Conservation (phyloP, 1,139 yeast genomes). For the Taphrina flavorubra region DNA sequence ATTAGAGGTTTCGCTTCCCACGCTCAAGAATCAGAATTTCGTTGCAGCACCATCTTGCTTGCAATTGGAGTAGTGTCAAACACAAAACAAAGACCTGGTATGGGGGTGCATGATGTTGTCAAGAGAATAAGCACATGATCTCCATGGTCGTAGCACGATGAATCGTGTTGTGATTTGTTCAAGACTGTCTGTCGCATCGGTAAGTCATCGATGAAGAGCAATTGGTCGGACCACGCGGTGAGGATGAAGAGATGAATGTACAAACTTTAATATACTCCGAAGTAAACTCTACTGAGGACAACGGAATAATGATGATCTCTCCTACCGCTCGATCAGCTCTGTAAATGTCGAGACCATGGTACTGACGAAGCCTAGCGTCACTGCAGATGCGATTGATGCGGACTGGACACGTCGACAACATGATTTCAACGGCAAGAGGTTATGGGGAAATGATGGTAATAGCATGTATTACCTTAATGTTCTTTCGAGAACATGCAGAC, state of each 20-base stretch:
- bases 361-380: too few relatives aligned
- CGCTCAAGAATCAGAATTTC: background rate
- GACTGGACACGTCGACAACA: background rate
- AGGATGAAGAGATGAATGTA: constrained; percentile 14
- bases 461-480: constrained; percentile 34
- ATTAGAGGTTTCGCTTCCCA: background rate
- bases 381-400: too few relatives aligned
- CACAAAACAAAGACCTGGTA: too few relatives aligned
- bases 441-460: constrained; percentile 25
- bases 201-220: background rate
- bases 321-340: background rate
- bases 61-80: too few relatives aligned
- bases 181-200: background rate
- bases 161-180: background rate
- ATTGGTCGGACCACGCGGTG: background rate
- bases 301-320: background rate
- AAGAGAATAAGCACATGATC: background rate
- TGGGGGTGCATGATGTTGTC: too few relatives aligned
- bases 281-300: constrained; percentile 14
- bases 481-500: constrained; percentile 28
- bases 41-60: too few relatives aligned
- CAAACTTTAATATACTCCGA: constrained; percentile 29
- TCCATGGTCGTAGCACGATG: background rate
- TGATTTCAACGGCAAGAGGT: background rate
- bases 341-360: background rate